phyloP scores from a whole-genome alignment of 148 eudicot genomes.

The Chenopodium formosanum region DNA sequence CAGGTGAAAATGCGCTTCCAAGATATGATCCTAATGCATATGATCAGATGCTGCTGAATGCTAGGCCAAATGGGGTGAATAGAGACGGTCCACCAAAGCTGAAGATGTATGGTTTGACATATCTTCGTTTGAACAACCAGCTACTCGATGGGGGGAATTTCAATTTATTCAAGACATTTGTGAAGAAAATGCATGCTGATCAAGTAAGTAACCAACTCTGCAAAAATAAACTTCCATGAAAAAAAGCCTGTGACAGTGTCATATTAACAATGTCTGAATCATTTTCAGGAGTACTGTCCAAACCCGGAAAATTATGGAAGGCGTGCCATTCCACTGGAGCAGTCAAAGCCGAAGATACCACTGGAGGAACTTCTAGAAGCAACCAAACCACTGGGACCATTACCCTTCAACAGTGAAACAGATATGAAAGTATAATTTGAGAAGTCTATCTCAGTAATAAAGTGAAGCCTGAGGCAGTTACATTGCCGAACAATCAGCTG shows the following conservation, averaged over 20 bases:
- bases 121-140: conserved; percentile 67
- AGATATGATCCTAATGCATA: conserved; percentile 78
- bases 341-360: conserved; percentile 55
- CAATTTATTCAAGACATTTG: conserved; percentile 56
- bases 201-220: conserved; percentile 36
- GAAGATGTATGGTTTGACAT: conserved; percentile 65
- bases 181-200: conserved; percentile 89
- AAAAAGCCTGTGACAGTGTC: background rate
- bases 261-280: background rate
- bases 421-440: conserved; percentile 50
- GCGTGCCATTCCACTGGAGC: conserved; percentile 34
- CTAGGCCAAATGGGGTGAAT: conserved; percentile 76
- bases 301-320: conserved; percentile 44
- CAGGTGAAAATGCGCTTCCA: conserved; percentile 88
- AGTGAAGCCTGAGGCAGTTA: conserved; percentile 11
- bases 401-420: conserved; percentile 55
- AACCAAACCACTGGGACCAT: conserved; percentile 50
- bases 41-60: conserved; percentile 72
- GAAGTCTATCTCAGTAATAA: conserved; percentile 13
- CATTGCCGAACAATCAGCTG: conserved; percentile 1
- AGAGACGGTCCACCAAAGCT: conserved; percentile 53
- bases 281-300: conserved; percentile 46
- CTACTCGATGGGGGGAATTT: conserved; percentile 51
- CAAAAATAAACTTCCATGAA: background rate
- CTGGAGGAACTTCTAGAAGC: conserved; percentile 51